phyloP scores from a whole-genome alignment of 2,329 filamentous ascomycete species.

The Ceratocystiopsis minuta region DNA sequence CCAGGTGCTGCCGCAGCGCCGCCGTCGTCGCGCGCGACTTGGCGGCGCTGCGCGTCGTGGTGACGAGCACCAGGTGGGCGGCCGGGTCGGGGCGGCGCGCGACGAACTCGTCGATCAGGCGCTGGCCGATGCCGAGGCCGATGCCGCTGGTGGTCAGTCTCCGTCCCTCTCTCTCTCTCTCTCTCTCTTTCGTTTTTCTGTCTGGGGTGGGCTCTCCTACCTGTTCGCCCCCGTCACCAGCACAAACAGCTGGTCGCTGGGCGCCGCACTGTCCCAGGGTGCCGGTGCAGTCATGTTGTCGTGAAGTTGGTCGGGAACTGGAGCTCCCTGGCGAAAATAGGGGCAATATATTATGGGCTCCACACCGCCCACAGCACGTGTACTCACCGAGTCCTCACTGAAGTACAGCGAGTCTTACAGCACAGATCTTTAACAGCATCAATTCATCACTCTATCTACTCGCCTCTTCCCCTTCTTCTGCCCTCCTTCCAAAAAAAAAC shows the following conservation, averaged over 20 bases:
- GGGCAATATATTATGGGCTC: no score
- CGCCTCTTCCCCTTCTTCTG: no score
- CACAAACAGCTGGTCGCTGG: slow-evolving; percentile 36
- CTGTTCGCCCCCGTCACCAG: slow-evolving; percentile 78
- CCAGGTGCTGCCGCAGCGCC: slow-evolving; percentile 45
- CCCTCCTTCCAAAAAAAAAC: no score
- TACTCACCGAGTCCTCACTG: no score
- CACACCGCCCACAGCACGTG: no score
- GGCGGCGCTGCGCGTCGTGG: slow-evolving; percentile 57
- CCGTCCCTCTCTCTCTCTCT: not conserved
- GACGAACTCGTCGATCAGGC: slow-evolving; percentile 82
- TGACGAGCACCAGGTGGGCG: slow-evolving; percentile 59
- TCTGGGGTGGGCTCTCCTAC: slow-evolving; percentile 36
- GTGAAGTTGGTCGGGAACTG: no score
- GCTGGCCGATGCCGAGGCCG: slow-evolving; percentile 66
- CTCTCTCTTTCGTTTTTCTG: no score
- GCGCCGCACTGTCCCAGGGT: slow-evolving; percentile 18
- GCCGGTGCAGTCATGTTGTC: slow-evolving; percentile 3
- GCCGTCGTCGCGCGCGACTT: slow-evolving; percentile 60
- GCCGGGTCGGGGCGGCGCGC: slow-evolving; percentile 44
- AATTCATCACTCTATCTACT: no score
- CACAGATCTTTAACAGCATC: no score
- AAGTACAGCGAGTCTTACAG: no score
- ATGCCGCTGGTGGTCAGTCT: slow-evolving; percentile 45
- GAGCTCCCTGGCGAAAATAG: no score